Evolutionary conservation across 768 basidiomycete genomes (phyloP).

Genomic region (Leccinellum luteum): DNA sequence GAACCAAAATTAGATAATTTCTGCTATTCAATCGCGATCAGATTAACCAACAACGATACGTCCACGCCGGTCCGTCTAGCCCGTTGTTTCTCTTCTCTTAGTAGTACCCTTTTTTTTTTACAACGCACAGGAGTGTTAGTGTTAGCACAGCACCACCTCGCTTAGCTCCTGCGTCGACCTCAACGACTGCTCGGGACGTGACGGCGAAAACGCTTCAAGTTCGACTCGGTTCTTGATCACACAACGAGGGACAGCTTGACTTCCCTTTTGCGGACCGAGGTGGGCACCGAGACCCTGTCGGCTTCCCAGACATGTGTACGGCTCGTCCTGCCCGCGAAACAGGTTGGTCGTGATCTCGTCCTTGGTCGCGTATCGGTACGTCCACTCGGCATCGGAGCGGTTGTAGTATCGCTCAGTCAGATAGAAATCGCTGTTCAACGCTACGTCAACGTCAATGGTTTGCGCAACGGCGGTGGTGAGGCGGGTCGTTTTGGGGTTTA

Average conservation of each 20-base stretch:
- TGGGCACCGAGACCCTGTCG: neutral
- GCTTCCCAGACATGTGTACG: neutral
- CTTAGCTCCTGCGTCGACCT: neutral
- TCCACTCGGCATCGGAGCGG: conserved; percentile 17
- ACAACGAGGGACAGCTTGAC: conserved; percentile 5
- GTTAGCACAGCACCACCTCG: neutral
- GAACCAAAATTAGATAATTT: conserved; percentile 25
- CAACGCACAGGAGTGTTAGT: neutral
- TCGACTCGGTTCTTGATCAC: conserved; percentile 9
- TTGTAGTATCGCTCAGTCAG: neutral
- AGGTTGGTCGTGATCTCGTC: conserved; percentile 29
- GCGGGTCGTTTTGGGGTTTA: neutral
- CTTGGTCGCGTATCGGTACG: conserved; percentile 31
- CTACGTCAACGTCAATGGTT: neutral
- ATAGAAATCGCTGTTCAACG: conserved; percentile 13
- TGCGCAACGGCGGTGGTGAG: neutral
- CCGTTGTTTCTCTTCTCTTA: conserved; percentile 1
- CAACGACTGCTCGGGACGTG: neutral
- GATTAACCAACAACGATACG: conserved; percentile 12
- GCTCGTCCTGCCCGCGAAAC: conserved; percentile 20
- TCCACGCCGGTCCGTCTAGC: conserved; percentile 5
- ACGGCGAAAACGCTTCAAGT: neutral
- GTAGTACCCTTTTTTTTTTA: neutral
- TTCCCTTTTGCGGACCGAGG: neutral
- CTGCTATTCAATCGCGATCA: conserved; percentile 7